Evolutionary conservation across 1,284 basidiomycete genomes (phyloP).

Genomic region (Butyriboletus appendiculatus): DNA sequence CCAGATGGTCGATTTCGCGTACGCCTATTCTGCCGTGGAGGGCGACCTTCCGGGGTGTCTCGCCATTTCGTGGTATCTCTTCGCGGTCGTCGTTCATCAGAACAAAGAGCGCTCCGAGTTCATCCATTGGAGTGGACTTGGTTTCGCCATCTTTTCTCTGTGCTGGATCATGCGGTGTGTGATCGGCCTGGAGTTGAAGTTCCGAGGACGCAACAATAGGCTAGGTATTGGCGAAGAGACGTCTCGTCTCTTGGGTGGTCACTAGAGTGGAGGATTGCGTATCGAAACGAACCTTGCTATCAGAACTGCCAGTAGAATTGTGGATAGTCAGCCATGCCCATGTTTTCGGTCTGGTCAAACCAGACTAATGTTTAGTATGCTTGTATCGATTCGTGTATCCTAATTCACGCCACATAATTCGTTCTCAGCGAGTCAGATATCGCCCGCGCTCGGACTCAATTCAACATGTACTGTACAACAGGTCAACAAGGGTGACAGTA

Average conservation of each 20-base stretch:
- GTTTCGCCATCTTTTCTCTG: slow-evolving; percentile 83
- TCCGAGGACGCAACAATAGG: slow-evolving; percentile 36
- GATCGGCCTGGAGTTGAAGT: slow-evolving; percentile 48
- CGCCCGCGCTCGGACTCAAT: slow-evolving; percentile 9
- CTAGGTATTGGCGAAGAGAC: slow-evolving; percentile 36
- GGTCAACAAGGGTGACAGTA: neutral
- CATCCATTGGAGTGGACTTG: slow-evolving; percentile 87
- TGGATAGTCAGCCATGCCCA: slow-evolving; percentile 6
- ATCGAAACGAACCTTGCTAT: neutral
- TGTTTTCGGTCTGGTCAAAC: neutral
- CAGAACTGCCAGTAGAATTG: neutral
- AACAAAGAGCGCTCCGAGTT: slow-evolving; percentile 53
- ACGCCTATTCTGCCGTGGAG: slow-evolving; percentile 87
- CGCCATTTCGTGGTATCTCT: slow-evolving; percentile 84
- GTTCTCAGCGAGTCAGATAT: slow-evolving; percentile 3
- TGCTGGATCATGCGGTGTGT: slow-evolving; percentile 83
- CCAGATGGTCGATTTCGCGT: slow-evolving; percentile 86
- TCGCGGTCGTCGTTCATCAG: slow-evolving; percentile 83
- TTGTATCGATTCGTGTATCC: slow-evolving; percentile 7
- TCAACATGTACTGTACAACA: slow-evolving; percentile 19
- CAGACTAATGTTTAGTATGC: no score
- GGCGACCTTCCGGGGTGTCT: slow-evolving; percentile 90
- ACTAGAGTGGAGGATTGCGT: slow-evolving; percentile 8
- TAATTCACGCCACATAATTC: slow-evolving; percentile 22
- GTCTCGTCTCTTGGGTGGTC: slow-evolving; percentile 35